Evolutionary conservation across 805 yeast species (phyloP), one percentile per base, ranked within the genome.

Genomic region (Candida insectalens): DNA sequence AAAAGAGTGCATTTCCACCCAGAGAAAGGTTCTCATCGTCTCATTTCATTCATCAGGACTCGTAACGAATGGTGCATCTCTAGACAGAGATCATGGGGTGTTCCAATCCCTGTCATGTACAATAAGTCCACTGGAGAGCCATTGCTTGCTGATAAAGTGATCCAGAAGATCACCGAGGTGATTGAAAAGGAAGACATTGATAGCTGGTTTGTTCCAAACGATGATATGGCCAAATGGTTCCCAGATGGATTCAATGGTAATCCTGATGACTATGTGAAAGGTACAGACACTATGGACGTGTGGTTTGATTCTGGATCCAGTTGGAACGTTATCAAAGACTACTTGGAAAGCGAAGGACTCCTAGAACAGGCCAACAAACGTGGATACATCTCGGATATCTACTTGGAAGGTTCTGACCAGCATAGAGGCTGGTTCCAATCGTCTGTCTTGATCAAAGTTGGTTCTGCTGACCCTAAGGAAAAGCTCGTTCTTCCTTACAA

Each of bases 391-490:
- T 79, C 94, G 0, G 94, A 88, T 55, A 69, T 84, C n/a, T 89
- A 85, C 50, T 56, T 89, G 10, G 99, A 92, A 62, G 99, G 99
- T 2, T 74, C 88, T n/a, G 99, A 92, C 51, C 99, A 92, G 56
- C 98, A 92, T 51, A 71, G 99, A 39, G 99, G 99, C 1, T 92
- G 99, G 99, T 92, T 92, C 54, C 99, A 92, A 60, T 83, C 95
- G 21, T 85, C 96, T 1, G 59, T 92, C 19, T 61, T 92, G 37
- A 87, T 94, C 17, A 82, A 76, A 48, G 69, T 85, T 16, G 82
- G 81, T 3, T 41, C 43, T 5, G 48, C 58, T n/a, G 34, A 32
- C 33, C 17, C 23, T 8, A 59, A 52, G 2, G 39, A 36, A 3
- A 36, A 40, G 4, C 35, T 38, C 5, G 48, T 55, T 8, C 34